phyloP scores from a whole-genome alignment of 257 asterid genomes.

The Linderniella brevidens region DNA sequence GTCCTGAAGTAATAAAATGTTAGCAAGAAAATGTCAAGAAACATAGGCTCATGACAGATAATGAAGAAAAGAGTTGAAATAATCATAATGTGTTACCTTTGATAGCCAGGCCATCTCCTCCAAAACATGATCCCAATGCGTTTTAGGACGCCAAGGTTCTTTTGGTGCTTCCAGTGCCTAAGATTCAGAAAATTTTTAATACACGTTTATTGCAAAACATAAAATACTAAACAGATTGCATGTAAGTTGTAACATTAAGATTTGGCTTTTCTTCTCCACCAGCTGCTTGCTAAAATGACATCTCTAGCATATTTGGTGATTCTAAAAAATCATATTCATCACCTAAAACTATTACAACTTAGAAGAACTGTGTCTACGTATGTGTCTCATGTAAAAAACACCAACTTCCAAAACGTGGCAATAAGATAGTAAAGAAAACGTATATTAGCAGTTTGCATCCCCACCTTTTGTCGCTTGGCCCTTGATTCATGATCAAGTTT shows the following conservation, averaged over 20 bases:
- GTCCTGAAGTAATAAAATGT: constrained; percentile 38
- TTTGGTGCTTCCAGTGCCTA: constrained; percentile 92
- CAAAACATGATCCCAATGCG: constrained; percentile 99
- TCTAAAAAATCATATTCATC: no score
- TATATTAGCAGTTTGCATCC: constrained; percentile 7
- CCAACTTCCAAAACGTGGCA: no score
- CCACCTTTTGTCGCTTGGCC: constrained; percentile 84
- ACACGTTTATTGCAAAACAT: no score
- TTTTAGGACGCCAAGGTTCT: constrained; percentile 86
- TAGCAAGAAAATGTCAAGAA: constrained; percentile 9
- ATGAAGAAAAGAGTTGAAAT: constrained; percentile 4
- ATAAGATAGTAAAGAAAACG: constrained; percentile 1
- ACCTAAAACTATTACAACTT: no score
- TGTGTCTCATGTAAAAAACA: no score
- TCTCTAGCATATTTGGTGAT: no score
- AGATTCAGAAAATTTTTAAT: neutral
- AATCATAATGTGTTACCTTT: constrained; percentile 32
- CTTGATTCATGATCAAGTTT: constrained; percentile 90
- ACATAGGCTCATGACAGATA: neutral
- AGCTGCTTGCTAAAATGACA: no score
- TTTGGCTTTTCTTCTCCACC: no score
- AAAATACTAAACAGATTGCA: no score
- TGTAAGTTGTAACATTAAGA: no score
- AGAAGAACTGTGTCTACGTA: no score
- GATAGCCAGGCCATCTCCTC: constrained; percentile 99